phyloP scores from a whole-genome alignment of 768 basidiomycete species.

The Vararia minispora region DNA sequence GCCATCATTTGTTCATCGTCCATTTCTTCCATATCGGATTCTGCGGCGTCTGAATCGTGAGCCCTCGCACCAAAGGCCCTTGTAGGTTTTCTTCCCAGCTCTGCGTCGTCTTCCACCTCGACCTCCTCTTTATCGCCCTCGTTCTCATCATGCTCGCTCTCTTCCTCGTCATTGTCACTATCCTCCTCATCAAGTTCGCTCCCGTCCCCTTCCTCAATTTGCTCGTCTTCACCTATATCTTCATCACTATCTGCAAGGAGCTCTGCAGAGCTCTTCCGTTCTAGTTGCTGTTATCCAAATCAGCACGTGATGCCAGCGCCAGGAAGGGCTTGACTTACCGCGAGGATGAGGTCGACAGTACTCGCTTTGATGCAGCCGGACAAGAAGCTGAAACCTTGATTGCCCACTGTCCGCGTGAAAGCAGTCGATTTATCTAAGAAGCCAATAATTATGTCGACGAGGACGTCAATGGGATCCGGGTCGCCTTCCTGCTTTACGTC shows the following conservation, averaged over 20 bases:
- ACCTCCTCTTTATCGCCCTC: conserved; percentile 32
- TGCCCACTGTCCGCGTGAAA: conserved; percentile 71
- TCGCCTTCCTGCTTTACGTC: conserved; percentile 25
- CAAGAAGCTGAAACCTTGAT: conserved; percentile 67
- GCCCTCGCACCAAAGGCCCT: conserved; percentile 52
- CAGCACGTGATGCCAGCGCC: conserved; percentile 5
- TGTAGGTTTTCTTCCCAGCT: conserved; percentile 59
- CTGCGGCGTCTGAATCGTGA: conserved; percentile 43
- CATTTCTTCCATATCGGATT: conserved; percentile 63
- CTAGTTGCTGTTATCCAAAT: conserved; percentile 60
- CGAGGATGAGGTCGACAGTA: conserved; percentile 72
- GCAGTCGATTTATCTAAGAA: conserved; percentile 76
- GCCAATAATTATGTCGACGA: conserved; percentile 86
- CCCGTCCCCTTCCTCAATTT: conserved; percentile 21
- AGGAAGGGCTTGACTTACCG: conserved; percentile 37
- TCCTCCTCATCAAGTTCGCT: conserved; percentile 28
- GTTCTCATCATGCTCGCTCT: conserved; percentile 25
- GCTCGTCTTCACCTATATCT: conserved; percentile 20
- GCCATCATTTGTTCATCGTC: conserved; percentile 99
- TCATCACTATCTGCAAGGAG: conserved; percentile 28
- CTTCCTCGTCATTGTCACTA: conserved; percentile 27
- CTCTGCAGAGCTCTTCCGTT: conserved; percentile 52
- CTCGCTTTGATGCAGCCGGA: conserved; percentile 53
- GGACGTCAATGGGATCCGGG: conserved; percentile 64
- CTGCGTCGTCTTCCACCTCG: conserved; percentile 42